Conservation (phyloP, 2,329 filamentous ascomycete species). For the Alternaria arbusti region DNA sequence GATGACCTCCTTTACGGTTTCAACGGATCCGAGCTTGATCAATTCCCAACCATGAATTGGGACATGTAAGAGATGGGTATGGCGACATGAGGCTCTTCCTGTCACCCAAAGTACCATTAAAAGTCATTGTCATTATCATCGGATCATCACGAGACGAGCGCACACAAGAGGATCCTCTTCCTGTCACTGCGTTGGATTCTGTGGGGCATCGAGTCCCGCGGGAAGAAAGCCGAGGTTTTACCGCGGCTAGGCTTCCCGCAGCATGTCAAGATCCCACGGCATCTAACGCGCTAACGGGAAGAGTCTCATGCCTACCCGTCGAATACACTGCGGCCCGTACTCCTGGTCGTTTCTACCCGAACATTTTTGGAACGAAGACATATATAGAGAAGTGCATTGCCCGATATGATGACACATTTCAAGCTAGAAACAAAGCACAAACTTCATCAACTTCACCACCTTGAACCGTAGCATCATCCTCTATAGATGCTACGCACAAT, state of each 20-base stretch:
- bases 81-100: too few species aligned
- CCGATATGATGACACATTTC: neutral
- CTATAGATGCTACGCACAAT: slow-evolving; percentile 13
- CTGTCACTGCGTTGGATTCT: neutral
- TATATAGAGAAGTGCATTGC: neutral
- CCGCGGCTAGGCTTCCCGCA: neutral
- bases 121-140: too few species aligned
- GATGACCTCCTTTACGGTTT: slow-evolving; percentile 37
- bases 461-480: neutral
- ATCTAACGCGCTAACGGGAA: neutral
- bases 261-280: neutral
- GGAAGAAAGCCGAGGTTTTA: neutral
- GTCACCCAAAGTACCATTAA: too few species aligned
- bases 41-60: slow-evolving; percentile 20
- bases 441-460: neutral
- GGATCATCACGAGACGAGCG: too few species aligned
- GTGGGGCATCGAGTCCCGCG: neutral
- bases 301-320: neutral
- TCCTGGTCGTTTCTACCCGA: neutral
- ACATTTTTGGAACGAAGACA: neutral
- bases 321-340: too few species aligned
- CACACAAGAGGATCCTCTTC: too few species aligned
- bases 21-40: slow-evolving; percentile 34
- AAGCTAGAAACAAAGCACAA: neutral
- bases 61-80: neutral